phyloP scores from a whole-genome alignment of 768 basidiomycete species.

The Agaricus sinodeliciosus region DNA sequence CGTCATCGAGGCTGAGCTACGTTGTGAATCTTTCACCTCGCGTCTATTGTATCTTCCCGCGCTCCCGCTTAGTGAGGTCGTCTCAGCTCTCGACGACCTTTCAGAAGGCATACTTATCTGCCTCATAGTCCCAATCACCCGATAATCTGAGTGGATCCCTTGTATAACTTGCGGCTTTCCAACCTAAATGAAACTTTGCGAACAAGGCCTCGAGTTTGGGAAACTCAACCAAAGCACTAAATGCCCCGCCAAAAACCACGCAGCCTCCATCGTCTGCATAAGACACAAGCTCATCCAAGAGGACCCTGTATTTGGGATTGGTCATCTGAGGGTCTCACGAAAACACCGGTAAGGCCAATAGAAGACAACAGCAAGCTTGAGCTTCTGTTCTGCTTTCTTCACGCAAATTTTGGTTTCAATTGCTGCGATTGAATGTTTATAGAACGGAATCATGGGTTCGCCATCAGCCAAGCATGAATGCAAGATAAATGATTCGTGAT shows the following conservation, averaged over 20 bases:
- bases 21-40: too few relatives aligned
- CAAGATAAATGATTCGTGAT: constrained; percentile 12
- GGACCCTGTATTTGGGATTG: constrained; percentile 13
- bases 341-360: constrained; percentile 21
- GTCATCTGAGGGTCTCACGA: constrained; percentile 22
- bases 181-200: constrained; percentile 15
- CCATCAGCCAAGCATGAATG: constrained; percentile 10
- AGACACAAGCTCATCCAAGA: constrained; percentile 18
- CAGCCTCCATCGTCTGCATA: constrained; percentile 23
- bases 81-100: too few relatives aligned
- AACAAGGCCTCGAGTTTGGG: constrained; percentile 18
- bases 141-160: constrained; percentile 8
- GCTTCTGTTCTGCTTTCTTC: constrained; percentile 12
- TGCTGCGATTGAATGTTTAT: constrained; percentile 12
- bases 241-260: constrained; percentile 23
- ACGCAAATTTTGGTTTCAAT: constrained; percentile 15
- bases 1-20: too few relatives aligned
- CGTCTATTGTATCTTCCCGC: too few relatives aligned
- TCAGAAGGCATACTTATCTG: constrained; percentile 1
- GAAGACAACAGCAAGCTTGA: constrained; percentile 18
- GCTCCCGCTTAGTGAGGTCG: too few relatives aligned
- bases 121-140: constrained; percentile 8
- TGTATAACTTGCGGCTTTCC: constrained; percentile 13
- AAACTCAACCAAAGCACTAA: constrained; percentile 14
- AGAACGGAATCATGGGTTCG: constrained; percentile 1